Percentiles rank a stretch among this genome's conserved stretches.
Conservation (phyloP, 2,329 filamentous ascomycete species). For the Fusarium sp. region DNA sequence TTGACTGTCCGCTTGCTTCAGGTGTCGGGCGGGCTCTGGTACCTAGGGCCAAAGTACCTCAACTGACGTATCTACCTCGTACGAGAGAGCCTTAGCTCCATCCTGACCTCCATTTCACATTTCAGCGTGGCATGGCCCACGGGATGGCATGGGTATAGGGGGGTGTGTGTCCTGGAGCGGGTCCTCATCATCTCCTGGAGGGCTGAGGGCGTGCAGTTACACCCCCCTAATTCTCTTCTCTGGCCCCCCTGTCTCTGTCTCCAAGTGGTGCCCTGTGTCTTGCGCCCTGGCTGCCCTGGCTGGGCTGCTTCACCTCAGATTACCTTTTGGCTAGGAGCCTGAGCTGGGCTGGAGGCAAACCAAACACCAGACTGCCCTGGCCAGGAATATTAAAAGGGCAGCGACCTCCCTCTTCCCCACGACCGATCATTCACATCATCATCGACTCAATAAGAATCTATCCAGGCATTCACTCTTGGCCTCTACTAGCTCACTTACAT, state of each 20-base stretch:
- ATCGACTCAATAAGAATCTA: slow-evolving; percentile 38
- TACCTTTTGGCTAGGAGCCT: slow-evolving; percentile 42
- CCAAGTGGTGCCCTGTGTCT: slow-evolving; percentile 41
- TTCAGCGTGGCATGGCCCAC: slow-evolving; percentile 18
- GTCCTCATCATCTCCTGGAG: slow-evolving; percentile 29
- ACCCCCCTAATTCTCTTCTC: slow-evolving; percentile 10
- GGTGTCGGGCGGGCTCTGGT: slow-evolving; percentile 21
- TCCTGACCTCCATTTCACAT: slow-evolving; percentile 37
- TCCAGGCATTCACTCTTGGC: slow-evolving; percentile 28
- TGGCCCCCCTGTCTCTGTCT: slow-evolving; percentile 29
- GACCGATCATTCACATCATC: slow-evolving; percentile 37
- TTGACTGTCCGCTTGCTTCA: slow-evolving; percentile 30
- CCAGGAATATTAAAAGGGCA: slow-evolving; percentile 45
- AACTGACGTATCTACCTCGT: slow-evolving; percentile 44
- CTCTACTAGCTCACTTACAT: slow-evolving; percentile 10
- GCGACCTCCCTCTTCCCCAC: slow-evolving; percentile 43
- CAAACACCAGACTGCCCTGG: slow-evolving; percentile 42
- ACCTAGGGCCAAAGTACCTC: slow-evolving; percentile 38
- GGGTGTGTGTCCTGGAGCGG: slow-evolving; percentile 14
- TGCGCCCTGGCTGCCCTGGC: slow-evolving; percentile 41
- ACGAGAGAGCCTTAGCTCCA: slow-evolving; percentile 28
- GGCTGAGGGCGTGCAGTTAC: slow-evolving; percentile 16
- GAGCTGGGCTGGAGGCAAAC: slow-evolving; percentile 42
- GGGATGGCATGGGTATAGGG: background rate
- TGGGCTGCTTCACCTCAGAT: slow-evolving; percentile 47